Evolutionary conservation across 1,284 basidiomycete species (phyloP), one percentile per base, ranked within the genome.

Genomic region (Sphaerobolus stellatus): DNA sequence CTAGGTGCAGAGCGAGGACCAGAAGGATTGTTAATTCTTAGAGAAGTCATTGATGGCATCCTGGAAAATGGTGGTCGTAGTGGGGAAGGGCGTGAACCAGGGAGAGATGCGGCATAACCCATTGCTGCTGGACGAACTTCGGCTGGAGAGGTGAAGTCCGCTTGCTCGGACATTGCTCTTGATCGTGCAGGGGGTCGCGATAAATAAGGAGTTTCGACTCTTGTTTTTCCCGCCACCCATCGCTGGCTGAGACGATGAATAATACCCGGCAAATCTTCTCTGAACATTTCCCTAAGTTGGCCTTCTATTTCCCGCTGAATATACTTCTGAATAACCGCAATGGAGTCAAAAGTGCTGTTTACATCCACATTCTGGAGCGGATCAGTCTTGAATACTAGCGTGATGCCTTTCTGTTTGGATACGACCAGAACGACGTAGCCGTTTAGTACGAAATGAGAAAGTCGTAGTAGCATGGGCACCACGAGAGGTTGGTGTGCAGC

Each of bases 361-460:
- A 99, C 98, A 66, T 98, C 92, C 52, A 99, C 94, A 64, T 94
- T 94, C 72, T 99, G 95, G 20, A 99, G 81, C 0, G 97, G 97
- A 71, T 99, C 97, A 54, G 98, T 99, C 75, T 99, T 99, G 86
- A 99, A 99, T 24, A 99, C 97, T 45, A 99, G 84, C 0, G 97
- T 99, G 69, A 99, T 98, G 48, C 97, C 97, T 67, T 98, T 98
- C 68, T 90, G 90, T 61, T 92, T 92, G 25, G 94, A 98, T 52
- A 99, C 92, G 64, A 99, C 95, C 46, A 99, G 85, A 59, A 99
- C 96, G 62, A 99, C 92, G 66, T 98, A 98, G 30, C 96, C 97
- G 62, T 88, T 89, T 31, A 99, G 86, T 60, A 88, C 88, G 70
- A 99, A 92, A 64, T 92, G 84, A 4, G 94, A 98, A 6, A 99